Conservation (phyloP, 2,329 filamentous ascomycete species). For the Pyrenochaeta sp. region DNA sequence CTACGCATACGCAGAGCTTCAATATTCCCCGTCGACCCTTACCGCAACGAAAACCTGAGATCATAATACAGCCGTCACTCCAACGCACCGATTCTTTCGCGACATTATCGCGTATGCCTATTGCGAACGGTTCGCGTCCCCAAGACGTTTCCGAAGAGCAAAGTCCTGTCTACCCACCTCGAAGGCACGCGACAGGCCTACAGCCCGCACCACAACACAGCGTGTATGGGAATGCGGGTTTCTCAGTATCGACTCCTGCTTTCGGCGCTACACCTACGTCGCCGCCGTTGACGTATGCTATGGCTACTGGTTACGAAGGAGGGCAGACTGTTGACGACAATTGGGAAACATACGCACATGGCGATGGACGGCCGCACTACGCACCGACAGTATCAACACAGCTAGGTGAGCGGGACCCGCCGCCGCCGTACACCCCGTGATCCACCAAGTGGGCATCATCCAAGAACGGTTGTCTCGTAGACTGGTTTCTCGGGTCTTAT, state of each 20-base stretch:
- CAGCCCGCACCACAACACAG: slow-evolving; percentile 22
- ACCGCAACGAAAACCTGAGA: slow-evolving; percentile 31
- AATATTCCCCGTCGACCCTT: slow-evolving; percentile 40
- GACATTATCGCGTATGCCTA: slow-evolving; percentile 45
- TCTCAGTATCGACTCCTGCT: slow-evolving; percentile 39
- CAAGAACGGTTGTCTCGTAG: no score
- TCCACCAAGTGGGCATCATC: neutral
- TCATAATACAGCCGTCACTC: slow-evolving; percentile 40
- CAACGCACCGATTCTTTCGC: slow-evolving; percentile 45
- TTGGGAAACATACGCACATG: slow-evolving; percentile 37
- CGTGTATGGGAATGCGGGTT: slow-evolving; percentile 36
- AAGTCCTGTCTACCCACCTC: slow-evolving; percentile 20
- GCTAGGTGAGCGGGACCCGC: slow-evolving; percentile 31
- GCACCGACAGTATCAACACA: slow-evolving; percentile 32
- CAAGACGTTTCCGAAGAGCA: slow-evolving; percentile 17
- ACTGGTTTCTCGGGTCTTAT: neutral
- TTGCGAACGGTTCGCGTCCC: slow-evolving; percentile 42
- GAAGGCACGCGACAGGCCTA: slow-evolving; percentile 8
- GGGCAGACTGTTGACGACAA: slow-evolving; percentile 36
- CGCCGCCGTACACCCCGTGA: slow-evolving; percentile 23
- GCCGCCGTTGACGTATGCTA: slow-evolving; percentile 23
- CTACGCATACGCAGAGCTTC: slow-evolving; percentile 33
- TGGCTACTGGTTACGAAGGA: slow-evolving; percentile 14
- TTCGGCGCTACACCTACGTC: slow-evolving; percentile 33
- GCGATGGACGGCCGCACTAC: slow-evolving; percentile 11